Base-by-base conservation (phyloP, 2,329 filamentous ascomycete species). In the Clathrospora elynae region DNA sequence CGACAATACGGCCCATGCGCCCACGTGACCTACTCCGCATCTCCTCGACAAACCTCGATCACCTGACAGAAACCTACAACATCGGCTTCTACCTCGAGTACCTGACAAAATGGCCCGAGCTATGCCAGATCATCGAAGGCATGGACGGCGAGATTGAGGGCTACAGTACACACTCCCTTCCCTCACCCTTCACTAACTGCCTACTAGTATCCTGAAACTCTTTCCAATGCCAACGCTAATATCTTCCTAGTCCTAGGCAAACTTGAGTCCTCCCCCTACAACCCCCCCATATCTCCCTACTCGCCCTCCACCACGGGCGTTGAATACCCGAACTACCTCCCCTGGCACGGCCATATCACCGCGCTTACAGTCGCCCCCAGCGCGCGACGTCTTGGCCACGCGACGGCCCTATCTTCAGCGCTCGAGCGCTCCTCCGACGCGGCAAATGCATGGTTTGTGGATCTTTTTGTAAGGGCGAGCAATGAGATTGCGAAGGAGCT, bases 341-440 rank as follows among this genome's bases (percentile, higher is more conserved):
- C 92, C n/a, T 97, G 90, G 89, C 93, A 99, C 74, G 92, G 90
- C 13, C 93, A 99, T 73, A 95, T 99, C 66, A 99, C 93, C 4
- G 93, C 92, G 23, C 78, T 99, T 36, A 97, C 93, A 0, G 89
- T 99, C 13, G 86, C 92, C 0, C 93, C 93, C 0, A 83, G 86
- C 42, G 90, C 90, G 35, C 85, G 93, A 18, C 83, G 93, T 29
- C 80, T 93, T 11, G 92, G 93, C 11, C 87, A 96, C 59, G 93
- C 92, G 35, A 89, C 87, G 46, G 85, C 87, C 31, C 78, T 99
- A 24, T 90, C 87, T 0, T 81, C 87, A 61, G 84, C 88, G 42
- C 78, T 99, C 19, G 92, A 96, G 71, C 78, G 79, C n/a, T 85
- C 84, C 2, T 90, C 88, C 26, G 87, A 96, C 58, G 85, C 84